Evolutionary conservation across 192 early-diverging fungal genomes (phyloP).

Genomic region (Backusella australiensis): DNA sequence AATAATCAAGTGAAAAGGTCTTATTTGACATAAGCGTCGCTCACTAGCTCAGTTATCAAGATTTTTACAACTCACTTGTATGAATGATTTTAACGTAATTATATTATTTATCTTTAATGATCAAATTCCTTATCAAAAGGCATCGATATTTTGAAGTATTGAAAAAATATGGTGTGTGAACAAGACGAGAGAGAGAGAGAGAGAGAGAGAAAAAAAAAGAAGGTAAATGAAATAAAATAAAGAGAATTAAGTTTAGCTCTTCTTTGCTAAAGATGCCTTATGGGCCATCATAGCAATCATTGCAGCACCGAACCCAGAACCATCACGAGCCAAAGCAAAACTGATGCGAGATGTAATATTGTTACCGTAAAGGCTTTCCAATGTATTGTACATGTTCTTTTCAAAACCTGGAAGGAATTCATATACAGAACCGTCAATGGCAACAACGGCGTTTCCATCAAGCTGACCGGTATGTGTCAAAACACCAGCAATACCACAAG

Average conservation of each 20-base stretch:
- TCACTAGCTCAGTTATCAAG: neutral
- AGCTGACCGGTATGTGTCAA: slow-evolving; percentile 56
- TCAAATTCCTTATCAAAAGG: slow-evolving; percentile 2
- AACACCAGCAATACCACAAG: slow-evolving; percentile 65
- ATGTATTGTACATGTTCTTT: slow-evolving; percentile 71
- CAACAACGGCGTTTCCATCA: slow-evolving; percentile 5
- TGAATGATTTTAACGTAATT: neutral
- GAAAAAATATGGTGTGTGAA: neutral
- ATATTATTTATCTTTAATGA: neutral
- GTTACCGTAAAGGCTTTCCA: slow-evolving; percentile 70
- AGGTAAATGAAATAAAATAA: neutral
- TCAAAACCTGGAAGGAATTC: slow-evolving; percentile 77
- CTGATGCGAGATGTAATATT: slow-evolving; percentile 61
- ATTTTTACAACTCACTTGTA: neutral
- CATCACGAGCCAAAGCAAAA: slow-evolving; percentile 75
- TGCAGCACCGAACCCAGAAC: slow-evolving; percentile 77
- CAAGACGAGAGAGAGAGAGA: neutral
- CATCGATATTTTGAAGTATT: neutral
- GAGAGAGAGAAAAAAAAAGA: neutral
- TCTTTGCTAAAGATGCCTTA: slow-evolving; percentile 23
- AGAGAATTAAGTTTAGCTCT: neutral
- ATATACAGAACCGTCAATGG: slow-evolving; percentile 75
- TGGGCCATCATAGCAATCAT: slow-evolving; percentile 46
- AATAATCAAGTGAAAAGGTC: neutral
- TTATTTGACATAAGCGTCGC: neutral